Evolutionary conservation across 345 rosid species (phyloP).

Genomic region (Psidium friedrichsthalianum): DNA sequence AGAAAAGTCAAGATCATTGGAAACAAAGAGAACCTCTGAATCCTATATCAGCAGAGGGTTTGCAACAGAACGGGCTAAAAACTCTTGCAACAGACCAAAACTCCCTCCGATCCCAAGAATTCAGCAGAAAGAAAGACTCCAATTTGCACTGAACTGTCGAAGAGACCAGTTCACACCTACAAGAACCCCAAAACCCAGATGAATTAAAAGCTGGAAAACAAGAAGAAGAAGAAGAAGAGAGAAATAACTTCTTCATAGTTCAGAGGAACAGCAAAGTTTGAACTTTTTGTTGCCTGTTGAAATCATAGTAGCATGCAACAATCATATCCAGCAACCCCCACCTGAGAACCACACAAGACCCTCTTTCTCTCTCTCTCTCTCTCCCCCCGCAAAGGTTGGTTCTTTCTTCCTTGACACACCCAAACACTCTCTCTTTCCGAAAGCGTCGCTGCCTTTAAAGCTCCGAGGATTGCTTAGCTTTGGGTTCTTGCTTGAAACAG

Average conservation of each 20-base stretch:
- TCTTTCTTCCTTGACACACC: not conserved
- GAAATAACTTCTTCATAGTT: not conserved
- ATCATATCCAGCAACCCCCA: not conserved
- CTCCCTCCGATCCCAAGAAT: constrained; percentile 37
- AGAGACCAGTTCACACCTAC: constrained; percentile 3
- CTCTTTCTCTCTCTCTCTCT: not conserved
- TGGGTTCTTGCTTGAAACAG: constrained; percentile 15
- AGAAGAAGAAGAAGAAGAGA: not conserved
- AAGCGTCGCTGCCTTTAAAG: not conserved
- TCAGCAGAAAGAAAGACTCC: constrained; percentile 14
- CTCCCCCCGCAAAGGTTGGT: not conserved
- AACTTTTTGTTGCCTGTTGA: not conserved
- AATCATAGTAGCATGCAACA: not conserved
- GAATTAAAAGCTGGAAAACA: not conserved
- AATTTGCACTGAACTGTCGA: not conserved
- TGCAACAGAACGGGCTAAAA: constrained; percentile 42
- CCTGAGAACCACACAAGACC: not conserved
- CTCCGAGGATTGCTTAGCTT: not conserved
- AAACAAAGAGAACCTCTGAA: constrained; percentile 42
- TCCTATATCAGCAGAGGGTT: constrained; percentile 38
- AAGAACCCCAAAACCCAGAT: not conserved
- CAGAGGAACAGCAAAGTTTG: not conserved
- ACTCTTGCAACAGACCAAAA: constrained; percentile 9
- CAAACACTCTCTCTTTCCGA: not conserved
- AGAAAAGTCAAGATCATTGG: not conserved